Conservation (phyloP, 2,329 filamentous ascomycete species). For the Capronia coronata region DNA sequence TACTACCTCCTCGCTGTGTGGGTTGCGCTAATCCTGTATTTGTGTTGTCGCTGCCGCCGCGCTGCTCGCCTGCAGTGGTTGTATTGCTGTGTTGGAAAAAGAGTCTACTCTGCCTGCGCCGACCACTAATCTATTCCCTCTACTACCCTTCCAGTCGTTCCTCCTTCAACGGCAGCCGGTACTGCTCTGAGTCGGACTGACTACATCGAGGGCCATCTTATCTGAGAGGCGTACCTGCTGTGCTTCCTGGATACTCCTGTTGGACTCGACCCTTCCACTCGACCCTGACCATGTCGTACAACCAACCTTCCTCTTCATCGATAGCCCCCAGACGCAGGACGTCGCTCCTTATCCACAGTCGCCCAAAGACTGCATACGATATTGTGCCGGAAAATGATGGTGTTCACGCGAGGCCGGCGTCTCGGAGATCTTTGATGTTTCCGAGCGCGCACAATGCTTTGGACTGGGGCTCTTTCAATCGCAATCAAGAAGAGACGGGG, state of each 20-base stretch:
- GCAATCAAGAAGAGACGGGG: slow-evolving; percentile 14
- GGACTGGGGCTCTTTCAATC: slow-evolving; percentile 21
- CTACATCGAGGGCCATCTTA: neutral
- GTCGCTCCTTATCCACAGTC: slow-evolving; percentile 35
- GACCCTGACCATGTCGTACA: slow-evolving; percentile 16
- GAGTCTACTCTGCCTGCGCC: neutral
- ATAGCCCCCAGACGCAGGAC: slow-evolving; percentile 34
- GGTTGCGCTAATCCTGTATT: neutral
- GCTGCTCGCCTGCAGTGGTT: neutral
- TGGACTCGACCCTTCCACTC: neutral
- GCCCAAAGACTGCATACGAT: slow-evolving; percentile 34
- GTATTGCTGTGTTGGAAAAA: neutral
- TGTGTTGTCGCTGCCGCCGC: neutral
- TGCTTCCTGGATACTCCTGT: neutral
- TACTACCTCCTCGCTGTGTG: neutral
- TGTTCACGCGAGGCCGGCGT: slow-evolving; percentile 7
- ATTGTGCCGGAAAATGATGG: slow-evolving; percentile 3
- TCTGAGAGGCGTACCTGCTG: slow-evolving; percentile 4
- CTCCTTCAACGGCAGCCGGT: neutral
- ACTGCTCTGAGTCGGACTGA: neutral
- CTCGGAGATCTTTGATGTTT: slow-evolving; percentile 18
- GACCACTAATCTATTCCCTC: neutral
- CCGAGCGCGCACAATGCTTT: slow-evolving; percentile 13
- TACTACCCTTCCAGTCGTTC: neutral
- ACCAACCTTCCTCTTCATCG: slow-evolving; percentile 27